Conservation (phyloP, 352 stramenopile species). For the Phytophthora tubulina region DNA sequence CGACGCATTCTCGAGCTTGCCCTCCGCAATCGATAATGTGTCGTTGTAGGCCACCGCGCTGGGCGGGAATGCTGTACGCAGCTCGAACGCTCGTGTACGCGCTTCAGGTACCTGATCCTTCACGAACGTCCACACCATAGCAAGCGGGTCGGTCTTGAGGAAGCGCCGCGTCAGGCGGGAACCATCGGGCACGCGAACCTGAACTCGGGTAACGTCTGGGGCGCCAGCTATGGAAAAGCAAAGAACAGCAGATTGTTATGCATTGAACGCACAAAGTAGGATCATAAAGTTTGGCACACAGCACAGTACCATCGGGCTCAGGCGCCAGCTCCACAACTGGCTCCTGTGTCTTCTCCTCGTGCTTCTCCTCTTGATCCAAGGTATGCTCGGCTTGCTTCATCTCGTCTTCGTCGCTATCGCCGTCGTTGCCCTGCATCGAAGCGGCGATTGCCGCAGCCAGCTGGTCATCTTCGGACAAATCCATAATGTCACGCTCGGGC, state of each 20-base stretch:
- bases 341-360: constrained; percentile 54
- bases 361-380: constrained; percentile 45
- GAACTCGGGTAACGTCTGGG: constrained; percentile 68
- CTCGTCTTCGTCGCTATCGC: constrained; percentile 46
- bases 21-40: constrained; percentile 62
- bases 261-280: constrained; percentile 10
- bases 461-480: constrained; percentile 81
- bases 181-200: constrained; percentile 77
- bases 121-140: constrained; percentile 75
- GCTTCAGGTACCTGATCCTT: constrained; percentile 82
- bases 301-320: constrained; percentile 65
- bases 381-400: constrained; percentile 40
- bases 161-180: constrained; percentile 76
- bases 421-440: constrained; percentile 66
- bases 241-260: constrained; percentile 11
- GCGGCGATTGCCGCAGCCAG: constrained; percentile 82
- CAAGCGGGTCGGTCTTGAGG: constrained; percentile 72
- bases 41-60: constrained; percentile 63
- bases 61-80: constrained; percentile 76
- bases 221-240: constrained; percentile 47
- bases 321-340: constrained; percentile 51
- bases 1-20: constrained; percentile 79
- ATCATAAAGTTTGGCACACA: not conserved
- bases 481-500: constrained; percentile 48
- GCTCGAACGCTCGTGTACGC: constrained; percentile 71